A percentile compares a stretch with the other conserved stretches of the same genome.
These are phyloP conservation scores for Phaseolus coccineus DNA, from an alignment of 331 rosid genomes.

Conservation along the genomic window DNA sequence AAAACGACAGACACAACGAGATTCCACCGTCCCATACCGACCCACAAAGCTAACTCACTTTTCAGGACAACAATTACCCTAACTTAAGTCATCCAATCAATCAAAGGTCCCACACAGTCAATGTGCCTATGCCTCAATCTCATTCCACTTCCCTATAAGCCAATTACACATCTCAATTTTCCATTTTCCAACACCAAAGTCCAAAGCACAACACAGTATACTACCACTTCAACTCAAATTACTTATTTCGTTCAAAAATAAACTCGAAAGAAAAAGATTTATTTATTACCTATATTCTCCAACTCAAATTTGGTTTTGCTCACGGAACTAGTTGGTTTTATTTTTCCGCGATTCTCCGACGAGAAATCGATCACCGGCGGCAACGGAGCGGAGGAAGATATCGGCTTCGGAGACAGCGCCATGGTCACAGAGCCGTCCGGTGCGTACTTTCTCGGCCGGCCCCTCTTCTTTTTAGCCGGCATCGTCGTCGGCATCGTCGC, in stretches of 20 bases:
- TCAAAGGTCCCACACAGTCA: constrained; percentile 54
- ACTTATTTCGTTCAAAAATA: not conserved
- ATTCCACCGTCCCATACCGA: constrained; percentile 46
- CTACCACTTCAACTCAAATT: not conserved
- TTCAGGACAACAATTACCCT: constrained; percentile 33
- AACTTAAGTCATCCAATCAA: constrained; percentile 41
- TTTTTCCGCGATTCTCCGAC: constrained; percentile 81
- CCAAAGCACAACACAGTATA: not conserved
- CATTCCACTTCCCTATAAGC: constrained; percentile 34
- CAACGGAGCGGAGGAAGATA: constrained; percentile 84
- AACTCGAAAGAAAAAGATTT: not conserved
- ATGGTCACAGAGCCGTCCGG: constrained; percentile 76
- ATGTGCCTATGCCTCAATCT: not conserved
- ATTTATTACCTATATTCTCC: constrained; percentile 78
- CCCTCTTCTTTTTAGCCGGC: constrained; percentile 92
- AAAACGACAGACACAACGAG: constrained; percentile 39
- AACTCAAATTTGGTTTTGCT: constrained; percentile 76
- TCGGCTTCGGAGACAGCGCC: constrained; percentile 93
- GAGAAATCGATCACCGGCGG: constrained; percentile 97
- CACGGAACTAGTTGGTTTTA: constrained; percentile 75
- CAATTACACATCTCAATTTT: constrained; percentile 15
- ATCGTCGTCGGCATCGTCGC: constrained; percentile 15
- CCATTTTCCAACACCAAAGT: constrained; percentile 31
- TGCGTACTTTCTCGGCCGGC: constrained; percentile 94
- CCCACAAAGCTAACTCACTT: constrained; percentile 47